These are phyloP conservation scores for Anthracocystis panici-leucophaei DNA, from an alignment of 1,284 basidiomycete genomes.

Conservation along the genomic window DNA sequence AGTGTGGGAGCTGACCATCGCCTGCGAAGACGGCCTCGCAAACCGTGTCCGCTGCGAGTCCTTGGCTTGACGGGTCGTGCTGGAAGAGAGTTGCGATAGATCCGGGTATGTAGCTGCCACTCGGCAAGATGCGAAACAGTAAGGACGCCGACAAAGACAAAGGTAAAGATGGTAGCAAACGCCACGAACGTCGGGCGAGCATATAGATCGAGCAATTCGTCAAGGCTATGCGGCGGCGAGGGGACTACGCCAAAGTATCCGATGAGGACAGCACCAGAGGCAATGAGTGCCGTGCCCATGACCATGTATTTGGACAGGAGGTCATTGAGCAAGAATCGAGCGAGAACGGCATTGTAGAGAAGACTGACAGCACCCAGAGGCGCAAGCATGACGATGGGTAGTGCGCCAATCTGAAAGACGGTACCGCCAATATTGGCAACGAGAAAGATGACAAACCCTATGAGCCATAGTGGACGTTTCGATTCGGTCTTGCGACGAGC, in stretches of 20 bases:
- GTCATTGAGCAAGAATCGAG: conserved; percentile 85
- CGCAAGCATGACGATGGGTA: conserved; percentile 71
- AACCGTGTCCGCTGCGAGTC: conserved; percentile 15
- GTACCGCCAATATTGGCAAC: conserved; percentile 90
- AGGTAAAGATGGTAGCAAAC: conserved; percentile 75
- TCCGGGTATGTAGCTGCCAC: conserved; percentile 64
- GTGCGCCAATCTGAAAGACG: conserved; percentile 91
- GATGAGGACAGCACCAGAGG: conserved; percentile 87
- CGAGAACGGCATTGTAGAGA: conserved; percentile 94
- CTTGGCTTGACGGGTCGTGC: conserved; percentile 22
- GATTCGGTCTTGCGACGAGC: conserved; percentile 57
- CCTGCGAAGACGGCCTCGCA: conserved; percentile 30
- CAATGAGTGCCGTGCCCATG: conserved; percentile 86
- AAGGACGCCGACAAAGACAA: conserved; percentile 76
- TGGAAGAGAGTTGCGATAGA: conserved; percentile 32
- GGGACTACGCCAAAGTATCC: conserved; percentile 91
- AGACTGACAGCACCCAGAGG: conserved; percentile 91
- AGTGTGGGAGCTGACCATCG: conserved; percentile 61
- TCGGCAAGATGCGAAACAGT: conserved; percentile 60
- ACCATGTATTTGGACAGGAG: conserved; percentile 86
- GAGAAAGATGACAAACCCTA: conserved; percentile 77
- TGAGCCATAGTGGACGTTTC: conserved; percentile 65
- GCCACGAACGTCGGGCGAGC: conserved; percentile 83
- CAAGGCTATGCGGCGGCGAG: conserved; percentile 88
- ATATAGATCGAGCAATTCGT: conserved; percentile 86